A percentile compares a stretch with the other conserved stretches of the same genome.
These are phyloP conservation scores for Leishmania guyanensis DNA, from an alignment of 208 protist species.

Conservation along the genomic window DNA sequence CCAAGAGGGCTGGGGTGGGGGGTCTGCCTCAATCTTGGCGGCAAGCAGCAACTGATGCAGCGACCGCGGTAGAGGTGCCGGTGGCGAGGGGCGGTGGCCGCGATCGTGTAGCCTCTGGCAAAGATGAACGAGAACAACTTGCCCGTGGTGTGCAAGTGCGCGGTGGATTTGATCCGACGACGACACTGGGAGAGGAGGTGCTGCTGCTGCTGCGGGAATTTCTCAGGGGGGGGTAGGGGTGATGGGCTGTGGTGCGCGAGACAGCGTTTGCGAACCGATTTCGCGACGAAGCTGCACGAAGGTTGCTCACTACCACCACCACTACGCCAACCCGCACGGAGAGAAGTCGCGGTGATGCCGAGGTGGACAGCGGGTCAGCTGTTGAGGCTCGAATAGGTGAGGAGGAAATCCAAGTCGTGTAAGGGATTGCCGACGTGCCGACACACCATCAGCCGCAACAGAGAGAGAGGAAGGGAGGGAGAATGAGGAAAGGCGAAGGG, in stretches of 20 bases:
- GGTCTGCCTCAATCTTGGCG: neutral
- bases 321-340: neutral
- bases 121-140: neutral
- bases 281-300: neutral
- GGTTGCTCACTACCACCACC: neutral
- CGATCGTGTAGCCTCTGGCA: neutral
- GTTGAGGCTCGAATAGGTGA: neutral
- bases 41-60: neutral
- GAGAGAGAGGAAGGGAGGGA: neutral
- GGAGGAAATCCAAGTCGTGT: neutral
- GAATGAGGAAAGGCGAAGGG: neutral
- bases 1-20: neutral
- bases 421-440: neutral
- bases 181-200: neutral
- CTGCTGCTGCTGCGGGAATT: neutral
- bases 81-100: neutral
- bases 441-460: neutral
- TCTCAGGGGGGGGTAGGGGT: neutral
- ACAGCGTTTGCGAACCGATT: neutral
- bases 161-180: neutral
- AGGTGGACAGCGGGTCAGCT: neutral
- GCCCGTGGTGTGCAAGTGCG: neutral
- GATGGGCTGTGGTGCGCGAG: neutral
- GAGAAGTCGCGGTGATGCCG: neutral
- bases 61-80: neutral